A percentile compares a stretch with the other conserved stretches of the same genome.
phyloP scores from a whole-genome alignment of 257 asterid species.

The Ilex aquifolium region DNA sequence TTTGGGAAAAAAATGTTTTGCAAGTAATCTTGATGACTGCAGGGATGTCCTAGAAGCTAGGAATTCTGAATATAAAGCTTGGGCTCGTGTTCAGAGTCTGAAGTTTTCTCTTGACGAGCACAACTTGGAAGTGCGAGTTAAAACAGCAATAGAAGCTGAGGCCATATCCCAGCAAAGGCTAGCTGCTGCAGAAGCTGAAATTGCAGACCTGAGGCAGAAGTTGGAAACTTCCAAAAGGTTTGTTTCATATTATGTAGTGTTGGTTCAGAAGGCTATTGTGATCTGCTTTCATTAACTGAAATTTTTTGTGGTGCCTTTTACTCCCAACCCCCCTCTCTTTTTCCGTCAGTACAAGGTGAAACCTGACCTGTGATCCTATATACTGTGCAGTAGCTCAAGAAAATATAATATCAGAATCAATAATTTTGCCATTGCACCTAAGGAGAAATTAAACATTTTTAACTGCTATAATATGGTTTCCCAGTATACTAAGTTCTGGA shows the following conservation, averaged over 20 bases:
- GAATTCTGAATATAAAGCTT: constrained; percentile 68
- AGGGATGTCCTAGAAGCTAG: constrained; percentile 84
- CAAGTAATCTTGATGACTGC: constrained; percentile 18
- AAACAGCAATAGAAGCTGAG: constrained; percentile 94
- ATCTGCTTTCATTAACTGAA: not conserved
- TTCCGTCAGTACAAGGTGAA: too few relatives aligned
- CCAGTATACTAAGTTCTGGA: too few relatives aligned
- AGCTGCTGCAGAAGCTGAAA: constrained; percentile 91
- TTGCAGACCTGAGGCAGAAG: constrained; percentile 85
- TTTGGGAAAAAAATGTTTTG: not conserved
- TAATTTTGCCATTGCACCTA: too few relatives aligned
- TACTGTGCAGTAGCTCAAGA: too few relatives aligned
- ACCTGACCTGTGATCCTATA: too few relatives aligned
- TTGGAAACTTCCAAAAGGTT: constrained; percentile 74
- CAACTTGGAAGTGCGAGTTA: constrained; percentile 82
- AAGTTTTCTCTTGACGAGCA: constrained; percentile 80
- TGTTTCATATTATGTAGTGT: not conserved
- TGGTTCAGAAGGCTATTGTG: not conserved
- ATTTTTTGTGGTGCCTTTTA: not conserved
- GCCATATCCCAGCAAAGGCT: constrained; percentile 84
- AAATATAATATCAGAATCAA: too few relatives aligned
- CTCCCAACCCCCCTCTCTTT: too few relatives aligned
- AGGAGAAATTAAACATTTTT: too few relatives aligned
- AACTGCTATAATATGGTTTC: too few relatives aligned
- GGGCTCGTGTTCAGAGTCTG: constrained; percentile 80